These are phyloP conservation scores for Asparagopsis taxiformis DNA, from an alignment of 31 red algal genomes.

Conservation along the genomic window DNA sequence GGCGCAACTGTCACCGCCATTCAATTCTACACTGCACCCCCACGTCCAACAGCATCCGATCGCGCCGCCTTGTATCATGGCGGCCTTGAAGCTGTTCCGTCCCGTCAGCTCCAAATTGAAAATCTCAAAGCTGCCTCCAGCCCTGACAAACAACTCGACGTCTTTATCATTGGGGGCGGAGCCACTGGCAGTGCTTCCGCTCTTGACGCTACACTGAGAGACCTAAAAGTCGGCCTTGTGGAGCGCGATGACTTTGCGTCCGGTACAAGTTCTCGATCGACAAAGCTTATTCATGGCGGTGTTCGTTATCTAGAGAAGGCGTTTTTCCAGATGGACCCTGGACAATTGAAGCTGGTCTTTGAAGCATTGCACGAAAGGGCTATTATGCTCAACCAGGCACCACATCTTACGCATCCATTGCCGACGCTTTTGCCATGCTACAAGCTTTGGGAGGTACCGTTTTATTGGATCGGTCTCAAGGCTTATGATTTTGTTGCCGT, in stretches of 20 bases:
- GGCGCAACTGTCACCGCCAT: constrained; percentile 48
- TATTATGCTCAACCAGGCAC: constrained; percentile 96
- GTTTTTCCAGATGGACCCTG: constrained; percentile 90
- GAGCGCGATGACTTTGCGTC: constrained; percentile 96
- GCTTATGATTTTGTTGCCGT: constrained; percentile 85
- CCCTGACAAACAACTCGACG: constrained; percentile 50
- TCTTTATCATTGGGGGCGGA: constrained; percentile 93
- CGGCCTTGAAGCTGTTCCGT: constrained; percentile 49
- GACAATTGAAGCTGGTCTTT: constrained; percentile 88
- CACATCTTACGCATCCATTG: constrained; percentile 86
- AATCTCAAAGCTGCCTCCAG: constrained; percentile 34
- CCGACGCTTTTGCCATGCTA: constrained; percentile 90
- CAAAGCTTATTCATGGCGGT: constrained; percentile 95
- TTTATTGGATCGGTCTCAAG: constrained; percentile 91
- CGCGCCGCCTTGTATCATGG: constrained; percentile 51
- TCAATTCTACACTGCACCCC: constrained; percentile 39
- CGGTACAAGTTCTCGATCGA: constrained; percentile 75
- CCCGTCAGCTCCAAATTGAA: constrained; percentile 35
- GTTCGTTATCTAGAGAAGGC: constrained; percentile 96
- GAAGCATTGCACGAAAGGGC: constrained; percentile 88
- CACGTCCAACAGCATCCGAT: constrained; percentile 45
- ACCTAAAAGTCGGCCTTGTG: constrained; percentile 85
- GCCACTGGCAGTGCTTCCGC: constrained; percentile 87
- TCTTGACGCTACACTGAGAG: constrained; percentile 87
- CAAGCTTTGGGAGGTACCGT: constrained; percentile 92